Conservation (phyloP, 2,329 filamentous ascomycete genomes). For the Pestalotiopsis sp. region DNA sequence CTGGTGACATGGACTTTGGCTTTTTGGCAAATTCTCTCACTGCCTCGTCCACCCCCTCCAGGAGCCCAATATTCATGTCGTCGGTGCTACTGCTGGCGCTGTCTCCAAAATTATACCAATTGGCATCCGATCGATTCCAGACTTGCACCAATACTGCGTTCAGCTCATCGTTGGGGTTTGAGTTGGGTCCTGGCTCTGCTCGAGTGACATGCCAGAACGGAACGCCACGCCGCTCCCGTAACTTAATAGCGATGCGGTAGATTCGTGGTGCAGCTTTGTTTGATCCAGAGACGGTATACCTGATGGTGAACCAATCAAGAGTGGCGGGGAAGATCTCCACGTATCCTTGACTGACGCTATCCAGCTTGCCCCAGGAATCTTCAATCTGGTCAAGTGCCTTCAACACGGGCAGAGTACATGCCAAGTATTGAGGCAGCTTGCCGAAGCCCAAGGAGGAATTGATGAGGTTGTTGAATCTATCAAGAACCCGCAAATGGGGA, state of each 20-base stretch:
- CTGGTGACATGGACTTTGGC: constrained; percentile 7
- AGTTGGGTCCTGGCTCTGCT: constrained; percentile 22
- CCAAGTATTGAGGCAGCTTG: constrained; percentile 55
- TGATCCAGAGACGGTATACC: constrained; percentile 45
- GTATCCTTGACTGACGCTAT: constrained; percentile 43
- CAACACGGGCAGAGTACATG: constrained; percentile 66
- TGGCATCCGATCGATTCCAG: constrained; percentile 25
- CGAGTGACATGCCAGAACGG: constrained; percentile 55
- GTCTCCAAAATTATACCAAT: constrained; percentile 30
- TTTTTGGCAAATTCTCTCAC: constrained; percentile 24
- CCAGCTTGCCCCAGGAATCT: constrained; percentile 47
- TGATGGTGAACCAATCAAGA: constrained; percentile 59
- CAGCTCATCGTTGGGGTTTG: constrained; percentile 30
- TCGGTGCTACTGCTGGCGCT: constrained; percentile 44
- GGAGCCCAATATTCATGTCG: constrained; percentile 45
- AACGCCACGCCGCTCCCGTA: constrained; percentile 49
- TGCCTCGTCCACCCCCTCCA: constrained; percentile 49
- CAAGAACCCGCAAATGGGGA: constrained; percentile 66
- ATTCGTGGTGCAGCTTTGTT: constrained; percentile 32
- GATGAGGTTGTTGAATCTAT: constrained; percentile 57
- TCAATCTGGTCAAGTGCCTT: constrained; percentile 63
- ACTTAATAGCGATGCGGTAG: constrained; percentile 54
- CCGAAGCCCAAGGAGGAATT: constrained; percentile 46
- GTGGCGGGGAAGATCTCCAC: constrained; percentile 55
- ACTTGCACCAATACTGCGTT: constrained; percentile 27